Evolutionary conservation across 1,284 basidiomycete species (phyloP), one percentile per base, ranked within the genome.

Genomic region (Cutaneotrichosporon dermatis): DNA sequence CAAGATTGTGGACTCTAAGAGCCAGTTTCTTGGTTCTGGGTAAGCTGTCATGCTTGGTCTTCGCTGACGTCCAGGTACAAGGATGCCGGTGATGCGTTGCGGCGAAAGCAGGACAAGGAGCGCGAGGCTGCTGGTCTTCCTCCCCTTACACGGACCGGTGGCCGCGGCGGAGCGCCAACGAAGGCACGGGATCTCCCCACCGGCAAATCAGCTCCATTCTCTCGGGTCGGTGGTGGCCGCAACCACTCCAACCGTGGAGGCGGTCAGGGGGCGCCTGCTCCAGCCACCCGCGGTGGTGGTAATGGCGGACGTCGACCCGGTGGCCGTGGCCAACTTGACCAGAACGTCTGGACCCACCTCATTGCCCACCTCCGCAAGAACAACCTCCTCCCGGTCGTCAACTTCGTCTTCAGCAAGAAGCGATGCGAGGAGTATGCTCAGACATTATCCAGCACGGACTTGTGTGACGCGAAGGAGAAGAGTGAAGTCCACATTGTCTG

Each of bases 351-450:
- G 81, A 91, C 96, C 16, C 93, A 98, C 71, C 82, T 99, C 46
- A 83, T 99, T 36, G 88, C 87, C 6, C 83, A 91, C 69, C 82
- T 99, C 55, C 85, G 87, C 70, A 98, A 98, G 79, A 86, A 88
- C 63, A 80, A 83, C 33, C 83, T 99, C 2, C 82, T 99, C 1
- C 96, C 96, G 1, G 92, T 94, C 7, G 96, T 99, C 49, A 86
- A 96, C 36, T 99, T 99, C 76, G 96, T 95, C 1, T 89, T 99
- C 69, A 96, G 92, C 49, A 99, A 99, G 82, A 93, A 92, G 75
- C 83, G 86, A 55, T 99, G 96, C 72, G 95, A 99, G 79, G 96
- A 98, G 77, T 92, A 99, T 73, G 95, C 96, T 2, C 83, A 83
- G 10, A 95, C 90, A 10, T 79, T 99, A 64, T 89, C 88, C 1